Conservation (phyloP, 2,329 filamentous ascomycete species). For the Hymenoscyphus linearis region DNA sequence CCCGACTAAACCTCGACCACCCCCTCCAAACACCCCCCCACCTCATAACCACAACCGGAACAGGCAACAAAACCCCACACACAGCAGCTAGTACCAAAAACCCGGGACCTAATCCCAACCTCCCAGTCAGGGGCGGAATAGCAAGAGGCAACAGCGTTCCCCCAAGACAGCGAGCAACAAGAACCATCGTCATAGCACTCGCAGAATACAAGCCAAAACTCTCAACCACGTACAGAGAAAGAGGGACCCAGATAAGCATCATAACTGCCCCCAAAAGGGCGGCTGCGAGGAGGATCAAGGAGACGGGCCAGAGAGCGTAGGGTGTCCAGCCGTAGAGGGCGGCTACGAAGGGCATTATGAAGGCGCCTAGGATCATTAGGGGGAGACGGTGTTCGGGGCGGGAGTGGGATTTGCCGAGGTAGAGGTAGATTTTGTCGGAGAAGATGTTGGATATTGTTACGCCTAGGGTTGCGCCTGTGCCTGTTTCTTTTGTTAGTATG, state of each 20-base stretch:
- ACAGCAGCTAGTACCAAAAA: conserved; percentile 31
- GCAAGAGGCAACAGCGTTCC: conserved; percentile 52
- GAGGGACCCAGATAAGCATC: conserved; percentile 37
- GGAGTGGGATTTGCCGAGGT: conserved; percentile 11
- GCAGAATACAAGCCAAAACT: conserved; percentile 36
- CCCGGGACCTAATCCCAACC: conserved; percentile 39
- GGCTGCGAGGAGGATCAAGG: conserved; percentile 41
- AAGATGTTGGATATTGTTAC: conserved; percentile 37
- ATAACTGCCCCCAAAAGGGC: conserved; percentile 45
- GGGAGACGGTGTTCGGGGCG: conserved; percentile 59
- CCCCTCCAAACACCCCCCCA: conserved; percentile 50
- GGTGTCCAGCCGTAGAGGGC: conserved; percentile 52
- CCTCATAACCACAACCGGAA: conserved; percentile 45
- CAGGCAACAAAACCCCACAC: conserved; percentile 41
- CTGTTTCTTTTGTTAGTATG: conserved; percentile 18
- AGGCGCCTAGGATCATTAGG: conserved; percentile 46
- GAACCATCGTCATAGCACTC: conserved; percentile 36
- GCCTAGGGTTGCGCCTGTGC: conserved; percentile 31
- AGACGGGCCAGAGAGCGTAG: conserved; percentile 46
- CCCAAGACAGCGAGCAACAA: conserved; percentile 23
- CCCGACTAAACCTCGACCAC: conserved; percentile 44
- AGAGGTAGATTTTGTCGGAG: conserved; percentile 27
- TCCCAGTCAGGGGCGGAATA: conserved; percentile 42
- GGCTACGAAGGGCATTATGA: conserved; percentile 50
- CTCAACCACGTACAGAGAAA: conserved; percentile 52